A percentile compares a stretch with the other conserved stretches of the same genome.
phyloP scores from a whole-genome alignment of 805 yeast species.

The Lachancea sp. region DNA sequence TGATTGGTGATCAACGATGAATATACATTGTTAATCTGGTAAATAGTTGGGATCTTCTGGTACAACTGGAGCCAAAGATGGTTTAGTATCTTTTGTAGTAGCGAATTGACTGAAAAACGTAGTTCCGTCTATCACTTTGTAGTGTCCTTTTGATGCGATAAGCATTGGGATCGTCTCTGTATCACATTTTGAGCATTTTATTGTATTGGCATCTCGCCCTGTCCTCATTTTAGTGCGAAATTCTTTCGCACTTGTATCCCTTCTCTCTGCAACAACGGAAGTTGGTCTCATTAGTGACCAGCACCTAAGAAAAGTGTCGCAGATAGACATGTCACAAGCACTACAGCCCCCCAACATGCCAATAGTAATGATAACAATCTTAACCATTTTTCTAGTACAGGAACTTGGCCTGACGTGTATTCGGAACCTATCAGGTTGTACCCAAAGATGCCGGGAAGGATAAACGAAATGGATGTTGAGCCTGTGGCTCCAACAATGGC shows the following conservation, averaged over 20 bases:
- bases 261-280: too few relatives aligned
- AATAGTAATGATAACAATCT: constrained; percentile 37
- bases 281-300: constrained; percentile 20
- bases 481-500: constrained; percentile 81
- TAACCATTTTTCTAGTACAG: constrained; percentile 29
- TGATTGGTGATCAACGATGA: too few relatives aligned
- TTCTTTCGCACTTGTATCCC: too few relatives aligned
- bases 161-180: too few relatives aligned
- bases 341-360: constrained; percentile 44
- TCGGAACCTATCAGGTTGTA: constrained; percentile 33
- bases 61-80: background rate
- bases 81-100: too few relatives aligned
- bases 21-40: background rate
- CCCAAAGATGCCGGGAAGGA: constrained; percentile 73
- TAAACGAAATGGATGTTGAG: constrained; percentile 71
- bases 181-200: too few relatives aligned
- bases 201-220: too few relatives aligned
- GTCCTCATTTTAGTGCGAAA: too few relatives aligned
- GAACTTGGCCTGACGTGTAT: constrained; percentile 13
- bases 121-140: too few relatives aligned
- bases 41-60: background rate
- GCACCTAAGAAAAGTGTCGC: constrained; percentile 31
- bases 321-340: constrained; percentile 47
- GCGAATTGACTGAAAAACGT: too few relatives aligned
- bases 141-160: too few relatives aligned